Evolutionary conservation across 768 basidiomycete genomes (phyloP).

Genomic region (Rhizopogon vesiculosus): DNA sequence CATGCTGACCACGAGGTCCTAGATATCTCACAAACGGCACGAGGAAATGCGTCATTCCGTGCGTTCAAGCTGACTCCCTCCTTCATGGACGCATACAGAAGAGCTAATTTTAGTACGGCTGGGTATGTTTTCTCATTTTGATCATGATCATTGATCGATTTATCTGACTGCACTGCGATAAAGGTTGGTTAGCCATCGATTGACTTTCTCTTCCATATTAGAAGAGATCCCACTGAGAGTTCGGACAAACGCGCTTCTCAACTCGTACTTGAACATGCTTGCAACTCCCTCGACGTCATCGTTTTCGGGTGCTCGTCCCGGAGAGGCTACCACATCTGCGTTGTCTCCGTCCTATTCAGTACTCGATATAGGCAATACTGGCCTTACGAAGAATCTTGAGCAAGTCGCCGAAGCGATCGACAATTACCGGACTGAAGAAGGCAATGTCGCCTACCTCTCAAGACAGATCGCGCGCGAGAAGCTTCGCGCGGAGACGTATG

Average conservation of each 20-base stretch:
- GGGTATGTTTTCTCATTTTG: conserved; percentile 47
- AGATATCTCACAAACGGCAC: conserved; percentile 76
- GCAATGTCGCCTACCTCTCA: conserved; percentile 83
- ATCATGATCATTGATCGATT: conserved; percentile 1
- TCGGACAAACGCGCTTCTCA: conserved; percentile 75
- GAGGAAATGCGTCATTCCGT: conserved; percentile 84
- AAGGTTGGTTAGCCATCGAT: conserved; percentile 73
- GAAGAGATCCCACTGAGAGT: conserved; percentile 84
- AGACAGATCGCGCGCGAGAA: conserved; percentile 89
- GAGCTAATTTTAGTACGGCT: conserved; percentile 76
- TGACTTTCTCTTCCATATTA: conserved; percentile 84
- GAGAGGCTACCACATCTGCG: conserved; percentile 32
- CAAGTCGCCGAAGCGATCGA: conserved; percentile 83
- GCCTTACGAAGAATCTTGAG: conserved; percentile 74
- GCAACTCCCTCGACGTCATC: conserved; percentile 39
- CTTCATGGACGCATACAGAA: conserved; percentile 81
- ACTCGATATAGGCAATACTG: conserved; percentile 66
- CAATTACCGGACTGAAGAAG: conserved; percentile 84
- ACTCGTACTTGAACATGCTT: conserved; percentile 71
- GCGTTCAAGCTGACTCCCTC: conserved; percentile 80
- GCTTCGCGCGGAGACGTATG: conserved; percentile 68
- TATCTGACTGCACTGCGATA: conserved; percentile 5
- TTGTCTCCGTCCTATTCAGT: conserved; percentile 60
- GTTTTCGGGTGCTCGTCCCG: conserved; percentile 33
- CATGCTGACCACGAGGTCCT: conserved; percentile 11